Evolutionary conservation across 495 filamentous ascomycete species (phyloP), one percentile per base, ranked within the genome.

Genomic region (Penicillium silybi): DNA sequence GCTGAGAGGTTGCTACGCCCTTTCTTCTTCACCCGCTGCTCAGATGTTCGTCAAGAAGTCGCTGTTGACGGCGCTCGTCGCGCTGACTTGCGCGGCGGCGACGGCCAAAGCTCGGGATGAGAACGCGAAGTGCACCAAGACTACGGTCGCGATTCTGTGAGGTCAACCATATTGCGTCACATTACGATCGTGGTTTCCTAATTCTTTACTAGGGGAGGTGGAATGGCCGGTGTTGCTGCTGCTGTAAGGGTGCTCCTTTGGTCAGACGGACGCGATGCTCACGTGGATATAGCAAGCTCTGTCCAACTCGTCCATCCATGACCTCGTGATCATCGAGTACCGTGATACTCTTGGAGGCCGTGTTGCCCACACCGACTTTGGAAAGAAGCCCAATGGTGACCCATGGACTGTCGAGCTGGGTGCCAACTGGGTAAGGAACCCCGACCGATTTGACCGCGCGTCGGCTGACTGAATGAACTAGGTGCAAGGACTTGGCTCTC

Each of bases 161-260:
- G 57, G 45, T 15, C 3, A 44, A 26, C 22, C 6, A 6, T 23
- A 23, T 23, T 1, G 16, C 1, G 3, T 16, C 1, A 1, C 7
- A 23, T 15, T 4, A 7, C 18, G 4, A 19, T 3, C 1, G 1
- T 6, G 7, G n/a, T 17, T 37, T 26, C 6, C 27, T 44, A 41
- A 47, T 18, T 11, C 26, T 18, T 17, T 17, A 18, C 6, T 6
- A 61, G 63, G 18, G 63, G 63, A 35, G 61, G 60, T 50, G 63
- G 61, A 39, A 78, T 81, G 48, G 76, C 84, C 4, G 85, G 85
- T 22, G 85, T 87, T 40, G 83, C 84, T n/a, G 84, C 85, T 19
- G 84, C 84, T 25, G 76, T 79, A 64, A 43, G 67, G 29, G 16
- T 15, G 2, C 11, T 16, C 27, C 5, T 20, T 19, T 18, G 6